phyloP scores from a whole-genome alignment of 805 yeast species.

The Myxozyma neotropica region DNA sequence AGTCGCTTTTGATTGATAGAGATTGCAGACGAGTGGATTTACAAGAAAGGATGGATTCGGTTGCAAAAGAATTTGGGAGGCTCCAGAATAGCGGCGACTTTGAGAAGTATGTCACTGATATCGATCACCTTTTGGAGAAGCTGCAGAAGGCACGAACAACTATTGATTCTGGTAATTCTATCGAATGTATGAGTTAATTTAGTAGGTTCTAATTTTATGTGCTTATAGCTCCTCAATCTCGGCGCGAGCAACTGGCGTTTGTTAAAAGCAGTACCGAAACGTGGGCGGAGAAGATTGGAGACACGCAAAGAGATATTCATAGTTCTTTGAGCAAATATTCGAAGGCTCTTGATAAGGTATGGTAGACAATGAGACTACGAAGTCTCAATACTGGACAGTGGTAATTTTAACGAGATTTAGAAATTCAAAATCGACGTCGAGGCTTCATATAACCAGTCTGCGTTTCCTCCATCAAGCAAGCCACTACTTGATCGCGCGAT shows the following conservation, averaged over 20 bases:
- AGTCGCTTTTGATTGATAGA: background rate
- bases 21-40: background rate
- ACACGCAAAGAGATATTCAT: slow-evolving; percentile 40
- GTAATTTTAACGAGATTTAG: background rate
- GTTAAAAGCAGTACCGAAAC: slow-evolving; percentile 19
- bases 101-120: slow-evolving; percentile 40
- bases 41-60: slow-evolving; percentile 36
- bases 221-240: slow-evolving; percentile 21
- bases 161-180: slow-evolving; percentile 33
- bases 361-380: slow-evolving; percentile 10
- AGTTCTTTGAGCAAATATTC: slow-evolving; percentile 40
- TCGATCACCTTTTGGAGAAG: slow-evolving; percentile 38
- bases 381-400: too few species aligned
- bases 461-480: slow-evolving; percentile 32
- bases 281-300: slow-evolving; percentile 32
- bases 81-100: slow-evolving; percentile 41
- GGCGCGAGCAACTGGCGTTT: slow-evolving; percentile 25
- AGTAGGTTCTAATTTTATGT: background rate
- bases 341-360: slow-evolving; percentile 42
- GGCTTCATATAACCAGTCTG: slow-evolving; percentile 23
- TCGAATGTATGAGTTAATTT: background rate
- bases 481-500: slow-evolving; percentile 48
- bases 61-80: slow-evolving; percentile 42
- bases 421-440: slow-evolving; percentile 30
- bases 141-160: slow-evolving; percentile 38